These are phyloP conservation scores for Phaffia rhodozyma DNA, from an alignment of 1,284 basidiomycete genomes.

Conservation along the genomic window DNA sequence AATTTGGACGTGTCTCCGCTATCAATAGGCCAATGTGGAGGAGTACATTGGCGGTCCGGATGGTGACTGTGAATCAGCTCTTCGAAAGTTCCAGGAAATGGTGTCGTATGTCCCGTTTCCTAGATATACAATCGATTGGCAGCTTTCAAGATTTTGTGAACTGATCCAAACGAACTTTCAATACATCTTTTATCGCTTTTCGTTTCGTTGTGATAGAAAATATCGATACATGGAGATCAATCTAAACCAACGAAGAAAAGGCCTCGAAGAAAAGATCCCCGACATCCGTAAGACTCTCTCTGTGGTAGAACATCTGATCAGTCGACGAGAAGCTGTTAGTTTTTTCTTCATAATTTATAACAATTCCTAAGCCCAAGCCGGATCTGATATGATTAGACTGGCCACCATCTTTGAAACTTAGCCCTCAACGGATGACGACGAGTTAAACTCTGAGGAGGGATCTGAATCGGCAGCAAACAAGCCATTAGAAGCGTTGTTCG, in stretches of 20 bases:
- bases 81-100: constrained; percentile 82
- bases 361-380: no score
- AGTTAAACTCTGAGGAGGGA: constrained; percentile 36
- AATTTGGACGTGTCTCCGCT: background rate
- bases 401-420: background rate
- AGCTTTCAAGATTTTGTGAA: background rate
- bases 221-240: constrained; percentile 97
- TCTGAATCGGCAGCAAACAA: constrained; percentile 31
- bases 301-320: constrained; percentile 69
- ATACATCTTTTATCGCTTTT: constrained; percentile 3
- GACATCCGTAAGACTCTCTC: constrained; percentile 86
- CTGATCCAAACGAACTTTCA: background rate
- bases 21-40: constrained; percentile 59
- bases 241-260: constrained; percentile 62
- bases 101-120: constrained; percentile 54
- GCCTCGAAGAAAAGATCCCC: constrained; percentile 86
- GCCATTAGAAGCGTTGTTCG: constrained; percentile 74
- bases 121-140: background rate
- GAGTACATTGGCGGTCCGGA: constrained; percentile 72
- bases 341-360: background rate
- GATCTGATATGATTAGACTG: no score
- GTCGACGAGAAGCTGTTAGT: background rate
- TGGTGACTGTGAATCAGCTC: constrained; percentile 61
- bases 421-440: constrained; percentile 32
- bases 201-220: constrained; percentile 51